phyloP scores from a whole-genome alignment of 2,329 filamentous ascomycete species.

The Pseudogymnoascus sp. region DNA sequence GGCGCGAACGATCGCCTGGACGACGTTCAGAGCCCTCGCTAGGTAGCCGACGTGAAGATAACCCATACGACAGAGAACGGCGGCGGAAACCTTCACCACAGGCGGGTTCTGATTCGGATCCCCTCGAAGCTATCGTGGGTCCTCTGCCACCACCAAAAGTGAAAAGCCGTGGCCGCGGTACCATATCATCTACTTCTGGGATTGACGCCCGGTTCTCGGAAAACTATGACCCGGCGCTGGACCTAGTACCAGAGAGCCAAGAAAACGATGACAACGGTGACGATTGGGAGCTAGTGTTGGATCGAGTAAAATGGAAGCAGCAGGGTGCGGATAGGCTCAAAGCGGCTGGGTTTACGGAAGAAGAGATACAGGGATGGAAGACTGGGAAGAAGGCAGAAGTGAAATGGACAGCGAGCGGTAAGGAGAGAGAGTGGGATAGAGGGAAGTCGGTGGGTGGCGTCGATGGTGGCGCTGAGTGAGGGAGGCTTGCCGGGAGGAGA shows the following conservation, averaged over 20 bases:
- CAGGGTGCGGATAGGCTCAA: constrained; percentile 69
- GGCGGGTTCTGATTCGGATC: constrained; percentile 53
- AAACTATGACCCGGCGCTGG: constrained; percentile 50
- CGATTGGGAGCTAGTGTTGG: constrained; percentile 74
- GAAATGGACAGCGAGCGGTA: constrained; percentile 52
- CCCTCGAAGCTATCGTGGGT: constrained; percentile 68
- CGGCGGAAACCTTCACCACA: not conserved
- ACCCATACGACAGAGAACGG: not conserved
- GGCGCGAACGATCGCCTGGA: not conserved
- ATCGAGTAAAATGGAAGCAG: constrained; percentile 70
- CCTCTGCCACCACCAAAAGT: constrained; percentile 51
- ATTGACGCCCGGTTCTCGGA: constrained; percentile 77
- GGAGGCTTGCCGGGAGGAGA: not conserved
- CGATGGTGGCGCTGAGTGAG: not conserved
- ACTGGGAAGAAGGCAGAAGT: constrained; percentile 56
- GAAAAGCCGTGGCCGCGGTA: constrained; percentile 62
- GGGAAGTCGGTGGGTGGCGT: constrained; percentile 40
- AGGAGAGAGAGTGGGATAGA: constrained; percentile 55
- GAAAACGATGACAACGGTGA: constrained; percentile 45
- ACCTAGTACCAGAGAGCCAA: constrained; percentile 36
- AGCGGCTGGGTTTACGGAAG: constrained; percentile 70
- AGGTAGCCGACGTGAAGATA: not conserved
- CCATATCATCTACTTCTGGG: constrained; percentile 49
- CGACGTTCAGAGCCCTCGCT: not conserved
- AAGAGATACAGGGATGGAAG: constrained; percentile 64